Conservation (phyloP, 75 land plant genomes). For the Cupressus sempervirens region DNA sequence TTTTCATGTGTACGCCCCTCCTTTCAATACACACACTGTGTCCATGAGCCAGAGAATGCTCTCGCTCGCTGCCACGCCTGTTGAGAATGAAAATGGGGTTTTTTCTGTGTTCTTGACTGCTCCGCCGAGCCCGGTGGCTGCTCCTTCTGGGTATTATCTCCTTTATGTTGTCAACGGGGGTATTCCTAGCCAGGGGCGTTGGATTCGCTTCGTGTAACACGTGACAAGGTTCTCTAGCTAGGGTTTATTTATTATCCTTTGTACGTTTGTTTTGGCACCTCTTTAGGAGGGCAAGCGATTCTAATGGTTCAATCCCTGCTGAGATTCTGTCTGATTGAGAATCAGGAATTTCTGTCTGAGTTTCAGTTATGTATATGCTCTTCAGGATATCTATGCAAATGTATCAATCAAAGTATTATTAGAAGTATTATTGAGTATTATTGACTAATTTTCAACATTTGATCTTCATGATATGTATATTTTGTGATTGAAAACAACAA, state of each 20-base stretch:
- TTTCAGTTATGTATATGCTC: no score
- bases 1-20: conserved; percentile 38
- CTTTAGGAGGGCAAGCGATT: no score
- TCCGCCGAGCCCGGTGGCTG: conserved; percentile 41
- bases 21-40: conserved; percentile 54
- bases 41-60: conserved; percentile 65
- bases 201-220: conserved; percentile 21
- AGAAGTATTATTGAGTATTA: no score
- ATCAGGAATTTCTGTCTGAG: no score
- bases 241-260: background rate
- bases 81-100: background rate
- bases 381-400: no score
- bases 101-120: conserved; percentile 17
- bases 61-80: conserved; percentile 9
- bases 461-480: no score
- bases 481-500: no score
- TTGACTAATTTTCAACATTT: no score
- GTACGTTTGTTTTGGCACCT: no score
- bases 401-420: no score
- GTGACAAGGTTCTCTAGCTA: background rate
- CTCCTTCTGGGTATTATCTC: conserved; percentile 58
- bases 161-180: conserved; percentile 38
- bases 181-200: conserved; percentile 38
- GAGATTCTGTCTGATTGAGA: no score
- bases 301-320: no score